Evolutionary conservation across 257 asterid genomes (phyloP).

Genomic region (Primulina eburnea): DNA sequence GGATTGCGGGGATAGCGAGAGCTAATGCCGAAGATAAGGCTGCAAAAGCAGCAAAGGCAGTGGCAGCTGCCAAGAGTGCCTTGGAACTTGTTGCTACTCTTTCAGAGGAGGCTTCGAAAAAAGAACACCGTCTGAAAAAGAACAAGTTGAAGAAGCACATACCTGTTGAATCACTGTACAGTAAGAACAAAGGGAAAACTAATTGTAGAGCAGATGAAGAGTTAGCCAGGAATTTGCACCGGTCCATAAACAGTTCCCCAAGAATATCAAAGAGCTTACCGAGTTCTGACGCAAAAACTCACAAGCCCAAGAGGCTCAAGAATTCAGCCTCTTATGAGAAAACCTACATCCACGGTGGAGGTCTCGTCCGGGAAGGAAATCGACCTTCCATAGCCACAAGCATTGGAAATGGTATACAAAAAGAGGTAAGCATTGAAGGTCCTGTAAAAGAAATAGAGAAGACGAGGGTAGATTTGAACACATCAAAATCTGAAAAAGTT

Average conservation of each 20-base stretch:
- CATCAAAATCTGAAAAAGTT: slow-evolving; percentile 32
- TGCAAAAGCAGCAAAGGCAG: slow-evolving; percentile 79
- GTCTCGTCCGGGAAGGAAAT: slow-evolving; percentile 31
- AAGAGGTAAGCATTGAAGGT: slow-evolving; percentile 31
- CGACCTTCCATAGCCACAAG: slow-evolving; percentile 22
- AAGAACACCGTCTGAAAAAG: slow-evolving; percentile 39
- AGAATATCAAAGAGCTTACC: slow-evolving; percentile 54
- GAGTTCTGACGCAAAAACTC: slow-evolving; percentile 37
- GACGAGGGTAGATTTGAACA: slow-evolving; percentile 47
- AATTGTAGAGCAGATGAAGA: slow-evolving; percentile 64
- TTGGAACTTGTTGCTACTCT: slow-evolving; percentile 68
- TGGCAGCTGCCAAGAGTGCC: slow-evolving; percentile 86
- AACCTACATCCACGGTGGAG: slow-evolving; percentile 26
- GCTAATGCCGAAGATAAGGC: slow-evolving; percentile 91
- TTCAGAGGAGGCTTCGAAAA: slow-evolving; percentile 40
- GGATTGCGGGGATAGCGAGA: slow-evolving; percentile 67
- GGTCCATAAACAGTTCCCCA: slow-evolving; percentile 65
- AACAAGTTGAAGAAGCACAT: slow-evolving; percentile 63
- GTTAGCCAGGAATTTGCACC: slow-evolving; percentile 61
- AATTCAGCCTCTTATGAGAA: slow-evolving; percentile 30
- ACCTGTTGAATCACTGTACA: slow-evolving; percentile 58
- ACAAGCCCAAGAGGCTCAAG: slow-evolving; percentile 56
- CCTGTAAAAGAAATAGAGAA: slow-evolving; percentile 34
- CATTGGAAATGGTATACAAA: slow-evolving; percentile 36
- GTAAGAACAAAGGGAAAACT: slow-evolving; percentile 41